phyloP scores from a whole-genome alignment of 2,329 filamentous ascomycete genomes.

The Trichoderma sp. region DNA sequence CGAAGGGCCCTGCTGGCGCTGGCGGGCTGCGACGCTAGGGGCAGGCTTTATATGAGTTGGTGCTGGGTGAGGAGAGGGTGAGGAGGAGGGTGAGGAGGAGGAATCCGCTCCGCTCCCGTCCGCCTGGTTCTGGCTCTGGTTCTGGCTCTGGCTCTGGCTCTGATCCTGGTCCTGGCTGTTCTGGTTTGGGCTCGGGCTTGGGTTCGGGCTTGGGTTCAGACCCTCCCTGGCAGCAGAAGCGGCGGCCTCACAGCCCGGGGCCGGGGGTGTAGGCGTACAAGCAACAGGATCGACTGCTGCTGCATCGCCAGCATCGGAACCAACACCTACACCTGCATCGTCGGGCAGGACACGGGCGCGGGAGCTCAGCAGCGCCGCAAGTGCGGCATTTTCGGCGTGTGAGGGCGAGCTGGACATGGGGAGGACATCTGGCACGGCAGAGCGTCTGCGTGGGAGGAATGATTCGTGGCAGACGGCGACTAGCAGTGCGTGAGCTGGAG shows the following conservation, averaged over 20 bases:
- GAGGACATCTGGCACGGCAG: conserved; percentile 50
- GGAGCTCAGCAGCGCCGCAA: conserved; percentile 43
- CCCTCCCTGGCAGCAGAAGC: not conserved
- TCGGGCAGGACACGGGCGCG: conserved; percentile 12
- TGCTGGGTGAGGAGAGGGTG: not conserved
- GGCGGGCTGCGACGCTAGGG: conserved; percentile 36
- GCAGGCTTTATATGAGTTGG: conserved; percentile 42
- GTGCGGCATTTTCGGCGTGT: conserved; percentile 55
- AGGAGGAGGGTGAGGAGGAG: not conserved
- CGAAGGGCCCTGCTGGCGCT: conserved; percentile 50
- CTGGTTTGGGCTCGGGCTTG: not conserved
- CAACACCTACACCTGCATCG: not conserved
- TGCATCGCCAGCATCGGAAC: not conserved
- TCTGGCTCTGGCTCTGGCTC: not conserved
- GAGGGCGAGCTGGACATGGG: conserved; percentile 55
- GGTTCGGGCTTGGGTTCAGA: not conserved
- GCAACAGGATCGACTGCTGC: not conserved
- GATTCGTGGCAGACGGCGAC: conserved; percentile 25
- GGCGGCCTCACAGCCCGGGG: not conserved
- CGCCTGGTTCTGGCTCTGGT: not conserved
- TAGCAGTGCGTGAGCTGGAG: conserved; percentile 21
- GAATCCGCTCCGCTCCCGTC: conserved; percentile 1
- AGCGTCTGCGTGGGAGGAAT: conserved; percentile 25
- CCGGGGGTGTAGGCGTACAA: conserved; percentile 12
- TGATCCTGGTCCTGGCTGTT: not conserved